A percentile compares a stretch with the other conserved stretches of the same genome.
phyloP scores from a whole-genome alignment of 257 asterid species.

The Solanum pennellii region DNA sequence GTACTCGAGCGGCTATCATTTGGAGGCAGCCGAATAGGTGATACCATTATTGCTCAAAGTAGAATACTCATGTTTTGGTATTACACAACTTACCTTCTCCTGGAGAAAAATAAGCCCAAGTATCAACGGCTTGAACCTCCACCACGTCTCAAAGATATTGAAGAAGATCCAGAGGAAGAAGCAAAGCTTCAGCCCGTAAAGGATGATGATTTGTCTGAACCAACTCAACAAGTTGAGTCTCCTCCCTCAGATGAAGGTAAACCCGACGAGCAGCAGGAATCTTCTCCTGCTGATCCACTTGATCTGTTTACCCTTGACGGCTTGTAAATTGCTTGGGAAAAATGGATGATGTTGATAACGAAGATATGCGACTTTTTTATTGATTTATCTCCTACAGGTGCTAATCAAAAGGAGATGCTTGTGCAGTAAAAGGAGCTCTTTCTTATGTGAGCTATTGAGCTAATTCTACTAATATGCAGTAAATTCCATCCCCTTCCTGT shows the following conservation, averaged over 20 bases:
- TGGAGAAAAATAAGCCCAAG: constrained; percentile 87
- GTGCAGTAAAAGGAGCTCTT: constrained; percentile 39
- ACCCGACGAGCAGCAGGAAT: constrained; percentile 51
- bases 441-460: constrained; percentile 25
- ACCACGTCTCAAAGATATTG: constrained; percentile 7
- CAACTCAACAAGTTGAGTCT: constrained; percentile 29
- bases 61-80: constrained; percentile 83
- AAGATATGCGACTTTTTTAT: constrained; percentile 41
- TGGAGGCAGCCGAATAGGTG: constrained; percentile 60
- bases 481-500: neutral
- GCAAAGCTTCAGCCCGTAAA: neutral
- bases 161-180: neutral
- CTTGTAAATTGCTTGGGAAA: constrained; percentile 46
- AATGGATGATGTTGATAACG: constrained; percentile 34
- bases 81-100: constrained; percentile 75
- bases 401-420: constrained; percentile 35
- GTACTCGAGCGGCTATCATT: constrained; percentile 80
- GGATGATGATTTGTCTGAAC: neutral
- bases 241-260: constrained; percentile 68
- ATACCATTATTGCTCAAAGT: constrained; percentile 71
- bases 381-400: constrained; percentile 77
- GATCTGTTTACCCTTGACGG: constrained; percentile 80
- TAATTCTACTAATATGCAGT: neutral
- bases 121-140: constrained; percentile 73
- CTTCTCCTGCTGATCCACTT: constrained; percentile 62